Conservation (phyloP, 73 alveolate genomes). For the Halteria grandinella region DNA sequence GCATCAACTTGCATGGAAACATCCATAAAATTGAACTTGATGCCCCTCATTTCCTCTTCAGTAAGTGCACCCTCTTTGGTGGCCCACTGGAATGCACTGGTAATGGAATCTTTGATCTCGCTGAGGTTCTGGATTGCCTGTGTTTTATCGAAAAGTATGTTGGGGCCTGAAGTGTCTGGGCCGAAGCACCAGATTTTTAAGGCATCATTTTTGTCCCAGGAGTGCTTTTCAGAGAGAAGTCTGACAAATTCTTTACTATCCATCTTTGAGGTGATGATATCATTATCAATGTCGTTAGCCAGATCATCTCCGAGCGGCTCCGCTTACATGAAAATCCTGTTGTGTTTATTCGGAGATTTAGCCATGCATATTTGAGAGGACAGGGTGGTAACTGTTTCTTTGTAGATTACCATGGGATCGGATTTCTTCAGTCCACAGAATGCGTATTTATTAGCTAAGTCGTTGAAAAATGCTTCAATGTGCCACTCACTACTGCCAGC, state of each 20-base stretch:
- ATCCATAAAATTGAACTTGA: conserved; percentile 88
- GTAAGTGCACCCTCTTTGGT: conserved; percentile 94
- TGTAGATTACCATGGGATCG: conserved; percentile 98
- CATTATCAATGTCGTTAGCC: conserved; percentile 90
- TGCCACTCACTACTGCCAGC: conserved; percentile 99
- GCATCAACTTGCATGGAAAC: conserved; percentile 86
- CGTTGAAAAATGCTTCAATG: conserved; percentile 96
- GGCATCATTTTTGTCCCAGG: conserved; percentile 75
- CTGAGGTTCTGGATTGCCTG: conserved; percentile 86
- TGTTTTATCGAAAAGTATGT: conserved; percentile 91
- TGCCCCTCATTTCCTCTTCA: conserved; percentile 96
- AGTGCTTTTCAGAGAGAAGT: conserved; percentile 85
- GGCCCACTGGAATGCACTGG: conserved; percentile 93
- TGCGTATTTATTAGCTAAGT: conserved; percentile 95
- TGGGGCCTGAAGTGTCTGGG: conserved; percentile 92
- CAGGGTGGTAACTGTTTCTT: conserved; percentile 94
- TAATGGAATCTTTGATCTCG: conserved; percentile 94
- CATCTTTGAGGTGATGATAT: conserved; percentile 78
- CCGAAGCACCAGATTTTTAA: conserved; percentile 96
- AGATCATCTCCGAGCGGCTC: conserved; percentile 94
- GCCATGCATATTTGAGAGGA: conserved; percentile 91
- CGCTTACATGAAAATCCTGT: conserved; percentile 92
- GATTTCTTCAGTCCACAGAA: conserved; percentile 91
- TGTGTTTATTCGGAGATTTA: conserved; percentile 99
- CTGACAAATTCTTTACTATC: conserved; percentile 94